These are phyloP conservation scores for Mucor irregularis DNA, from an alignment of 371 early-diverging fungal species.

Conservation along the genomic window DNA sequence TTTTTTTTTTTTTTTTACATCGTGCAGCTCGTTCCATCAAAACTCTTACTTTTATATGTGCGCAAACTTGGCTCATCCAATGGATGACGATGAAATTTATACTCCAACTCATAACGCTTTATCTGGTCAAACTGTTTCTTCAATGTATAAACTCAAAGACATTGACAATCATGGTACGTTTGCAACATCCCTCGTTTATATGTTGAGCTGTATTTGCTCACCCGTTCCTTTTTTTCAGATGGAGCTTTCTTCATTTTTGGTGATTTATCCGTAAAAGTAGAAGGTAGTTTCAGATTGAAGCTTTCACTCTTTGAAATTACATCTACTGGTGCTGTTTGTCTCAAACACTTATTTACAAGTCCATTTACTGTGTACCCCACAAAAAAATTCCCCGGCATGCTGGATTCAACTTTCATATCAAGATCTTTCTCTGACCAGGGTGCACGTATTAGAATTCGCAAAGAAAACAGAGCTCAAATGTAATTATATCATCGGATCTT, in stretches of 20 bases:
- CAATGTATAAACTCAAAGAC: conserved; percentile 50
- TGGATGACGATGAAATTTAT: conserved; percentile 34
- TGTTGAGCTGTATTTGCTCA: neutral
- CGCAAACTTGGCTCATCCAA: conserved; percentile 46
- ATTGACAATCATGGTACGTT: conserved; percentile 39
- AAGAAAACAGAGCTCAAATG: conserved; percentile 49
- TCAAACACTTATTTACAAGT: conserved; percentile 49
- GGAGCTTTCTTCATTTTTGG: conserved; percentile 96
- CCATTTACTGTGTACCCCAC: conserved; percentile 81
- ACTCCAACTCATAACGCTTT: conserved; percentile 42
- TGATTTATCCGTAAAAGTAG: conserved; percentile 88
- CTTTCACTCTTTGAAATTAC: conserved; percentile 88
- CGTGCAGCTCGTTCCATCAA: conserved; percentile 72
- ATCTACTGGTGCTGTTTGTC: conserved; percentile 27
- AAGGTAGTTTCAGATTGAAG: conserved; percentile 87
- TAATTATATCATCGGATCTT: conserved; percentile 13
- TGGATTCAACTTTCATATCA: conserved; percentile 56
- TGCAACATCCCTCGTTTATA: neutral
- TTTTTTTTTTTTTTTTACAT: conserved; percentile 38
- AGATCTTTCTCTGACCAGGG: conserved; percentile 55
- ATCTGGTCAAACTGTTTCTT: conserved; percentile 48
- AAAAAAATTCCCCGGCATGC: conserved; percentile 92
- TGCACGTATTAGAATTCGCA: conserved; percentile 52
- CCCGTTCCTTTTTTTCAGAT: conserved; percentile 40
- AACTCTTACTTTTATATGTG: conserved; percentile 47